These are phyloP conservation scores for Coemansia sp. DNA, from an alignment of 192 early-diverging fungal species.

Conservation along the genomic window DNA sequence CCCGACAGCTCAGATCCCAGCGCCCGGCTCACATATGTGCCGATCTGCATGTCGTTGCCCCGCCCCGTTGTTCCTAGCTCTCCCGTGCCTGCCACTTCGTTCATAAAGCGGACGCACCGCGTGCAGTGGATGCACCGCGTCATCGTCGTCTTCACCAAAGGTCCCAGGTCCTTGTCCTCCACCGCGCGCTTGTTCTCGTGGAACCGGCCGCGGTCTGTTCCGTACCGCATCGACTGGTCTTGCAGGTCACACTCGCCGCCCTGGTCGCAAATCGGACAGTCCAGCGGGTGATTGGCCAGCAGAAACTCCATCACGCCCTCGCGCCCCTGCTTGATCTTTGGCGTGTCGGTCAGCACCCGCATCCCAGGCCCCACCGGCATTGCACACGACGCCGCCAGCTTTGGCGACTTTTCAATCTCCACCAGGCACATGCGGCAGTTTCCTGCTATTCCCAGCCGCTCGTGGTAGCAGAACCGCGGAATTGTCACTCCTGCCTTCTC, in stretches of 20 bases:
- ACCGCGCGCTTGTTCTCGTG: constrained; percentile 92
- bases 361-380: constrained; percentile 97
- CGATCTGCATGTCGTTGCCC: constrained; percentile 98
- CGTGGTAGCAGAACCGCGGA: constrained; percentile 77
- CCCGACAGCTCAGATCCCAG: constrained; percentile 93
- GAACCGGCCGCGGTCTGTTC: constrained; percentile 90
- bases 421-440: constrained; percentile 99
- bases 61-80: constrained; percentile 95
- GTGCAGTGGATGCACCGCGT: constrained; percentile 99
- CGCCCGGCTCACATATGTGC: constrained; percentile 90
- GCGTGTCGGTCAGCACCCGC: constrained; percentile 93
- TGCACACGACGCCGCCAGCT: constrained; percentile 95
- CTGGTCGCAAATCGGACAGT: constrained; percentile 99
- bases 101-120: constrained; percentile 96
- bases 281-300: constrained; percentile 95
- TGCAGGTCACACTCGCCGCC: constrained; percentile 99
- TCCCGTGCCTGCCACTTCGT: constrained; percentile 93
- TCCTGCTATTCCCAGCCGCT: constrained; percentile 93
- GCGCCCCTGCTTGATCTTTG: constrained; percentile 94
- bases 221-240: constrained; percentile 96
- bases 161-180: constrained; percentile 97
- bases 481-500: constrained; percentile 88
- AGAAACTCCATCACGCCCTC: constrained; percentile 93
- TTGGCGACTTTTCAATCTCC: constrained; percentile 94
- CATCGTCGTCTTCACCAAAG: constrained; percentile 95